These are phyloP conservation scores for Trametes maxima DNA, from an alignment of 768 basidiomycete species.

Conservation along the genomic window DNA sequence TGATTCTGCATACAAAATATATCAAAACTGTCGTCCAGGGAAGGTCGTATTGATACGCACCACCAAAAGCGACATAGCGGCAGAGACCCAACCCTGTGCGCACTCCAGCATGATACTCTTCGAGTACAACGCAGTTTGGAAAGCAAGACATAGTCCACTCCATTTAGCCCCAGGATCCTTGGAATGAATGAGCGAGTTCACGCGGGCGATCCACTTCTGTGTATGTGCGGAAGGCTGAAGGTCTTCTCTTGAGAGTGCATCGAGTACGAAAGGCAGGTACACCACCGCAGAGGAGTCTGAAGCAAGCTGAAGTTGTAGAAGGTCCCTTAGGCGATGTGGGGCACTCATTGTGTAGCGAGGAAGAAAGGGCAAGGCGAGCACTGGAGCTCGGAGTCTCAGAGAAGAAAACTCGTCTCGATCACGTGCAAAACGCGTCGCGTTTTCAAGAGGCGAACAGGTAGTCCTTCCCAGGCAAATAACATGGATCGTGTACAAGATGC, in stretches of 20 bases:
- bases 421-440: conserved; percentile 18
- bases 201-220: conserved; percentile 74
- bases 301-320: conserved; percentile 73
- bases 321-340: conserved; percentile 55
- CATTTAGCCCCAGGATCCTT: conserved; percentile 78
- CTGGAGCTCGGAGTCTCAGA: not conserved
- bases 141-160: conserved; percentile 77
- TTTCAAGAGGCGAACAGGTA: not conserved
- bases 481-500: no score
- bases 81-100: conserved; percentile 72
- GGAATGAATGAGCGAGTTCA: conserved; percentile 74
- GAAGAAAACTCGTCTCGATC: conserved; percentile 18
- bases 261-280: conserved; percentile 61
- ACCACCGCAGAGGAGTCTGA: conserved; percentile 63
- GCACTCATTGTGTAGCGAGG: conserved; percentile 6
- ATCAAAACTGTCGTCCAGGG: conserved; percentile 13
- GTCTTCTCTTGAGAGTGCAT: conserved; percentile 51
- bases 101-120: conserved; percentile 64
- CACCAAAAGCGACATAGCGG: conserved; percentile 64
- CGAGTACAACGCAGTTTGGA: conserved; percentile 62
- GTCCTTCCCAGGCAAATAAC: no score
- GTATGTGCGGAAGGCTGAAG: conserved; percentile 67
- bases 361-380: not conserved
- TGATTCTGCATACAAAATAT: conserved; percentile 61
- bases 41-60: conserved; percentile 50